Base-by-base conservation (phyloP, 2,329 filamentous ascomycete species). In the Ceratocystis variospora region DNA sequence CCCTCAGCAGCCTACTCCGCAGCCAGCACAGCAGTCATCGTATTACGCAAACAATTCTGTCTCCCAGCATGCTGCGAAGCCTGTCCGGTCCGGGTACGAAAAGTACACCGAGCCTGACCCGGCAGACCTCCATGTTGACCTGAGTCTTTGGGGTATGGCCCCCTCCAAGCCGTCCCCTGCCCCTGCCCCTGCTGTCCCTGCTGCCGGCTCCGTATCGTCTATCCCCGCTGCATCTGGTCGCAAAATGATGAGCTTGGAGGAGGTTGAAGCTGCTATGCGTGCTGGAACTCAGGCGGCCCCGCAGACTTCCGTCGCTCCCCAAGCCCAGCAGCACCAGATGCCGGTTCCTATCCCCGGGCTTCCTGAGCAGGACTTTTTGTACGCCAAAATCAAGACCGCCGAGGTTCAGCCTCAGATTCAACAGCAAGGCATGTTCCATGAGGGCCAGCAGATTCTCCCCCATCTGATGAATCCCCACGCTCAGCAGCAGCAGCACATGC, bases 241-340 rank as follows among this genome's bases (percentile, higher is more conserved):
- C 72, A 96, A 92, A 78, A 87, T 96, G 77, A 87, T 99, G 88
- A 97, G 90, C 72, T 76, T 99, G 72, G 94, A 97, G 74, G 94
- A 99, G 77, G 92, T 99, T 22, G 94, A 99, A 77, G 93, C 93
- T 65, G 87, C 90, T 70, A 92, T 99, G 87, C 85, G 89, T 68
- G 81, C 68, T 17, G 48, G 61, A n/a, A 19, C 83, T 44, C 83
- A 41, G 69, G 76, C 79, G 10, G 71, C 76, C 7, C 48, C 55
- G 22, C 67, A 64, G 41, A 53, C 66, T 12, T 61, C 61, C 28
- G 61, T 64, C 22, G 62, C 67, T 33, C 46, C 63, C 19, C 70
- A 68, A 17, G 12, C 63, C 44, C 66, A 64, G 48, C 66, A 65
- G 28, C 62, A 67, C 15, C 61, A 65, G 28, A 44, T 44, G 15